Conservation (phyloP, 441 rosid species). For the Populus hybrid region DNA sequence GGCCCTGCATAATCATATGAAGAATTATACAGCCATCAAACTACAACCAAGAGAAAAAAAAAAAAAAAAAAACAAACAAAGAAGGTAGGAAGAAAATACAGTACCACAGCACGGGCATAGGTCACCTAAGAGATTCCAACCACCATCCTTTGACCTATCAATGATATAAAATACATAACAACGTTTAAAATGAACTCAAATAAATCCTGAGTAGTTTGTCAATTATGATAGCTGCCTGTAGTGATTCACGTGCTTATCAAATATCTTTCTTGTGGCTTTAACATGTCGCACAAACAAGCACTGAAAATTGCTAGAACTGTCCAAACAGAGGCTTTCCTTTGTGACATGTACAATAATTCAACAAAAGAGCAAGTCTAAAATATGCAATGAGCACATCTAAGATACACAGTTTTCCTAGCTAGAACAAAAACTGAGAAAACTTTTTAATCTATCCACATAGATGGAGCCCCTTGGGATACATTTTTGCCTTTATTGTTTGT, state of each 20-base stretch:
- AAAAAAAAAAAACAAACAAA: neutral
- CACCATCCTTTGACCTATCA: constrained; percentile 34
- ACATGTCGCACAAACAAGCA: neutral
- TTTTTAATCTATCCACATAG: neutral
- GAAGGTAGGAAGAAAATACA: constrained; percentile 5
- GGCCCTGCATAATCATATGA: constrained; percentile 43
- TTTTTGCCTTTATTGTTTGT: neutral
- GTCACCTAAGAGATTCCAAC: constrained; percentile 61
- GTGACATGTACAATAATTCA: neutral
- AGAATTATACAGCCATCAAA: constrained; percentile 14
- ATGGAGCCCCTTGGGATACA: neutral
- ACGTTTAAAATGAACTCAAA: neutral
- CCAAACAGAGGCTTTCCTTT: neutral
- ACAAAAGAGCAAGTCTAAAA: neutral
- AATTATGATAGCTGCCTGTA: neutral
- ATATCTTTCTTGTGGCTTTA: neutral
- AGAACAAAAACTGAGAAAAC: neutral
- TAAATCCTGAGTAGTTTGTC: neutral
- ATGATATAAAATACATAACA: constrained; percentile 3
- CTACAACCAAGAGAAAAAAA: neutral
- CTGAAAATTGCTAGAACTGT: constrained; percentile 1
- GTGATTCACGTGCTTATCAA: neutral
- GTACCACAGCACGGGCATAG: constrained; percentile 77
- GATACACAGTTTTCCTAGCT: neutral
- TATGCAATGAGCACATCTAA: neutral